phyloP scores from a whole-genome alignment of 78 protist species.

The Chrysochromulina parva region DNA sequence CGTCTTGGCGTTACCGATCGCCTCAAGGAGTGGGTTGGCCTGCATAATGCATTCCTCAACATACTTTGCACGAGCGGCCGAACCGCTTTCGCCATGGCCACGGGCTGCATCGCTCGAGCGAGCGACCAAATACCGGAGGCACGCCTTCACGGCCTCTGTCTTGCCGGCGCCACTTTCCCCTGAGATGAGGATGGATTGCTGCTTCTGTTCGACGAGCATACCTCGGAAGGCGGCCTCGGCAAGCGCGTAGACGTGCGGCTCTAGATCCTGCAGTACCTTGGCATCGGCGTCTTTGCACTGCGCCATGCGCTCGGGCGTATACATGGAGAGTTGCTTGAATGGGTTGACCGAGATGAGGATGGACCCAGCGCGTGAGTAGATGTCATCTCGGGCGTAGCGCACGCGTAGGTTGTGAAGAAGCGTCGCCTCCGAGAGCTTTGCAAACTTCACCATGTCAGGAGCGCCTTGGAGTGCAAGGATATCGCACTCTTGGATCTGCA shows the following conservation, averaged over 20 bases:
- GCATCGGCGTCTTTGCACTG: not conserved
- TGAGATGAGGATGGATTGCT: slow-evolving; percentile 72
- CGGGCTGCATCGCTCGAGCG: not conserved
- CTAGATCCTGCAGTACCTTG: slow-evolving; percentile 11
- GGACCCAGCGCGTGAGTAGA: slow-evolving; percentile 62
- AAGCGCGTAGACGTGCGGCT: slow-evolving; percentile 83
- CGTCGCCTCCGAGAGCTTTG: not conserved
- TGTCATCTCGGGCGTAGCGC: not conserved
- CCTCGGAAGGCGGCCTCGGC: slow-evolving; percentile 68
- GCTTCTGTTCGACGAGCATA: slow-evolving; percentile 27
- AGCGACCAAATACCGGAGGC: slow-evolving; percentile 1
- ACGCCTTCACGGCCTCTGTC: slow-evolving; percentile 67
- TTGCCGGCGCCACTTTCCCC: slow-evolving; percentile 94
- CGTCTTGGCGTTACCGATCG: slow-evolving; percentile 94
- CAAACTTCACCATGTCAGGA: not conserved
- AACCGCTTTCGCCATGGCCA: not conserved
- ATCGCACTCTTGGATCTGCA: not conserved
- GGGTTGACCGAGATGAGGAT: slow-evolving; percentile 81
- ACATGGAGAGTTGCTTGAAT: slow-evolving; percentile 58
- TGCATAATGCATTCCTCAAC: slow-evolving; percentile 38
- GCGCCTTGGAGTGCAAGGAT: not conserved
- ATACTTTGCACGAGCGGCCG: not conserved
- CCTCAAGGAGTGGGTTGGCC: slow-evolving; percentile 89
- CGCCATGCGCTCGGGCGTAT: not conserved
- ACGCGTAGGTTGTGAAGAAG: not conserved